A percentile compares a stretch with the other conserved stretches of the same genome.
Evolutionary conservation across 1,139 yeast genomes (phyloP).

Genomic region (Kurtzmaniella quercitrusa): DNA sequence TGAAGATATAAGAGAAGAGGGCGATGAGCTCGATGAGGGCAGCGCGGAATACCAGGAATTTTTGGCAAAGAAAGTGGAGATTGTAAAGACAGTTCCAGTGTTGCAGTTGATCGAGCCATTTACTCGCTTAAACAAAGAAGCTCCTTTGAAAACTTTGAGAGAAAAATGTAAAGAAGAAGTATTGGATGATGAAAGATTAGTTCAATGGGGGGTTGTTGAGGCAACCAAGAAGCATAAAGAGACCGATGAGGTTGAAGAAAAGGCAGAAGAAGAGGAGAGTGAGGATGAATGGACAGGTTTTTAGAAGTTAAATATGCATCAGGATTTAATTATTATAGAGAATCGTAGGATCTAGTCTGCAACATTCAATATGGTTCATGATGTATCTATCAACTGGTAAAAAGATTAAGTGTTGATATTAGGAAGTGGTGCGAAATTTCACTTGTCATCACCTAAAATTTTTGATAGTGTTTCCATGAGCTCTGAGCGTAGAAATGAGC

Average conservation of each 20-base stretch:
- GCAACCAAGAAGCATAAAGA: conserved; percentile 12
- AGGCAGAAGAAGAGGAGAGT: conserved; percentile 16
- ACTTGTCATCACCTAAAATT: too few relatives aligned
- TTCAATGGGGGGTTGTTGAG: conserved; percentile 60
- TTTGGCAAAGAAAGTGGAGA: conserved; percentile 21
- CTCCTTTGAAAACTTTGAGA: conserved; percentile 62
- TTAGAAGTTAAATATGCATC: conserved; percentile 2
- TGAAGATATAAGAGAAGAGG: conserved; percentile 39
- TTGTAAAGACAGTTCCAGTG: conserved; percentile 51
- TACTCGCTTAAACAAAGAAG: conserved; percentile 42
- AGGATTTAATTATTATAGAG: neutral
- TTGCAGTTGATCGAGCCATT: conserved; percentile 56
- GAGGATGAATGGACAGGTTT: conserved; percentile 33
- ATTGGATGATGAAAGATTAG: conserved; percentile 58
- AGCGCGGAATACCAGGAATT: conserved; percentile 25
- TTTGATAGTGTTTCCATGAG: neutral
- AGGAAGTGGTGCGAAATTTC: neutral
- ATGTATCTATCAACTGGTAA: too few relatives aligned
- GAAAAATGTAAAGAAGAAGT: conserved; percentile 64
- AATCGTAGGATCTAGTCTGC: too few relatives aligned
- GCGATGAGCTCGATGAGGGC: conserved; percentile 28
- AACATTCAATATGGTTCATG: too few relatives aligned
- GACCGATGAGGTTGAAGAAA: conserved; percentile 18
- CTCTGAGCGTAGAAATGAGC: neutral
- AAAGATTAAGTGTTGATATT: neutral